Evolutionary conservation across 2,329 filamentous ascomycete species (phyloP).

Genomic region (Akanthomyces muscarius): DNA sequence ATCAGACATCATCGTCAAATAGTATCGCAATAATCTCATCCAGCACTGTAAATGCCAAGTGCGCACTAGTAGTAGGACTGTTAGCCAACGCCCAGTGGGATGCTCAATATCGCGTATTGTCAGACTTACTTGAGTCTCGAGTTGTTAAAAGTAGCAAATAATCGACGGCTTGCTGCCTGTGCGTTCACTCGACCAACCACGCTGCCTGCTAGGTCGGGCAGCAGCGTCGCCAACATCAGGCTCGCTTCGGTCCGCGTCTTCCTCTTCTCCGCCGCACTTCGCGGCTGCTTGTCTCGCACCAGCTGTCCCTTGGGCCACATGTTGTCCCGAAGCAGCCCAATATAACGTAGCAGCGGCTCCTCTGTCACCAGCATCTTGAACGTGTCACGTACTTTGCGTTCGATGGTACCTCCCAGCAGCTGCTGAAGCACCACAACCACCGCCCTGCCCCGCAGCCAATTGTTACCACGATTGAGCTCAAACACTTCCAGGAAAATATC

Average conservation of each 20-base stretch:
- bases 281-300: conserved; percentile 45
- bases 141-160: conserved; percentile 92
- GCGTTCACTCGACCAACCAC: conserved; percentile 93
- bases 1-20: conserved; percentile 44
- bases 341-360: conserved; percentile 71
- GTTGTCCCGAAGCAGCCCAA: conserved; percentile 66
- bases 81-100: conserved; percentile 18
- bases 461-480: conserved; percentile 89
- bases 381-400: conserved; percentile 87
- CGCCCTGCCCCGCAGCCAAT: conserved; percentile 92
- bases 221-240: conserved; percentile 79
- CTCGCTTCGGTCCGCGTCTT: conserved; percentile 83
- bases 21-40: conserved; percentile 66
- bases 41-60: conserved; percentile 66
- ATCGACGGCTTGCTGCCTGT: conserved; percentile 74
- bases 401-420: conserved; percentile 90
- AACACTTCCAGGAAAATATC: conserved; percentile 96
- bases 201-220: conserved; percentile 87
- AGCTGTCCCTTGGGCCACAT: conserved; percentile 76
- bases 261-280: conserved; percentile 69
- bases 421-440: conserved; percentile 97
- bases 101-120: not conserved
- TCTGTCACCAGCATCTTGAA: conserved; percentile 71
- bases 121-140: conserved; percentile 73
- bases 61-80: conserved; percentile 44